Evolutionary conservation across 768 basidiomycete species (phyloP).

Genomic region (Leccinellum luteum): DNA sequence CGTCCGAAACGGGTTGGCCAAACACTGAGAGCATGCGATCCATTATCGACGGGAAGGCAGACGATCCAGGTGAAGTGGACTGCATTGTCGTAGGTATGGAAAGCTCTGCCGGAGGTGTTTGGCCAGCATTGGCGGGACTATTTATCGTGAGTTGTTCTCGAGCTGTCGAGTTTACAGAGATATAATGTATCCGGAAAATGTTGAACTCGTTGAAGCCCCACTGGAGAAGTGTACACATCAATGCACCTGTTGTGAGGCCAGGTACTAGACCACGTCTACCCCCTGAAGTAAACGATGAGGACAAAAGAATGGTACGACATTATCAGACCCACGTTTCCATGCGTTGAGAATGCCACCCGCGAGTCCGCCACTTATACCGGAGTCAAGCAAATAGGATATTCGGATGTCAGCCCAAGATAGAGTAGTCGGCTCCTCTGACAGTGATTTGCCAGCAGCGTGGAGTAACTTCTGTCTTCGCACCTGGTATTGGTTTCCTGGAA

Average conservation of each 20-base stretch:
- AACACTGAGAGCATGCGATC: conserved; percentile 38
- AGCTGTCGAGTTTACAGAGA: conserved; percentile 34
- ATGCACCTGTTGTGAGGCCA: conserved; percentile 57
- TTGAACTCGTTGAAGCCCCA: conserved; percentile 66
- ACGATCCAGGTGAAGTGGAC: conserved; percentile 13
- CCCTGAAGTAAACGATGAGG: conserved; percentile 40
- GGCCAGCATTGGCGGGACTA: not conserved
- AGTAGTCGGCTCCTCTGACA: conserved; percentile 1
- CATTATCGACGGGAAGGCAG: conserved; percentile 18
- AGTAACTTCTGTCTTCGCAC: conserved; percentile 34
- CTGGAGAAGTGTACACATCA: conserved; percentile 63
- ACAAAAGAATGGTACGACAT: not conserved
- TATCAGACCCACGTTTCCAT: conserved; percentile 50
- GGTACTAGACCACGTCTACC: conserved; percentile 55
- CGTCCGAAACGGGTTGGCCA: conserved; percentile 56
- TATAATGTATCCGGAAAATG: conserved; percentile 56
- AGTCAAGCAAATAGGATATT: conserved; percentile 62
- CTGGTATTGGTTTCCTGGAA: conserved; percentile 48
- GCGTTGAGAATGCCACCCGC: conserved; percentile 60
- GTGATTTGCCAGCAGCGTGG: conserved; percentile 23
- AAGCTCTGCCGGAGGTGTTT: conserved; percentile 1
- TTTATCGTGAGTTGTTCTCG: not conserved
- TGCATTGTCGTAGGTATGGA: conserved; percentile 4
- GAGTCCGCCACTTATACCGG: conserved; percentile 66
- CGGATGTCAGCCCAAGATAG: conserved; percentile 55